These are phyloP conservation scores for Colletotrichum camelliae DNA, from an alignment of 2,329 filamentous ascomycete species.

Conservation along the genomic window DNA sequence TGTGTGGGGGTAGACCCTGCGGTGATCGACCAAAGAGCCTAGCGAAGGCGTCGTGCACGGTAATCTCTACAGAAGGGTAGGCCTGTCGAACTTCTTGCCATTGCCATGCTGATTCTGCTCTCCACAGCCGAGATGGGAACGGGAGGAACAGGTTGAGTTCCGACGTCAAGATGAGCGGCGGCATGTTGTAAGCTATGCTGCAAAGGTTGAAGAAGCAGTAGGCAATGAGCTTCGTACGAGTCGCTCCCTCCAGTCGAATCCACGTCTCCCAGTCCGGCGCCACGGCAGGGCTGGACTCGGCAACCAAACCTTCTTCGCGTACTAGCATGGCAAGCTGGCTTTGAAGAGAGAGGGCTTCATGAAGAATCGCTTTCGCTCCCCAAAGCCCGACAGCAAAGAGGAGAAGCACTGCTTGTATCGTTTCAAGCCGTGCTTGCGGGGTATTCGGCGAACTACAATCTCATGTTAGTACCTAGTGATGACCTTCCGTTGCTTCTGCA, in stretches of 20 bases:
- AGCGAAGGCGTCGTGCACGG: slow-evolving; percentile 62
- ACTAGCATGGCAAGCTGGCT: slow-evolving; percentile 63
- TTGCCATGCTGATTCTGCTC: slow-evolving; percentile 61
- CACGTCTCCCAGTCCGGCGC: slow-evolving; percentile 63
- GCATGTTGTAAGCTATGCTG: slow-evolving; percentile 66
- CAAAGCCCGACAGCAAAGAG: slow-evolving; percentile 66
- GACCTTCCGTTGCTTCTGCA: neutral
- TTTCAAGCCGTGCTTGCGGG: slow-evolving; percentile 65
- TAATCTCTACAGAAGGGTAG: slow-evolving; percentile 55
- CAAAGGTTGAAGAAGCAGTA: slow-evolving; percentile 69
- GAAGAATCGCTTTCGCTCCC: slow-evolving; percentile 65
- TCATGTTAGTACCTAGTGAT: neutral
- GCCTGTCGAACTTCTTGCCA: slow-evolving; percentile 64
- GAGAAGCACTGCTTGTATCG: slow-evolving; percentile 67
- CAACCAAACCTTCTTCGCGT: slow-evolving; percentile 61
- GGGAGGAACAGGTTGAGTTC: slow-evolving; percentile 63
- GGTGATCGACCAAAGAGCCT: slow-evolving; percentile 58
- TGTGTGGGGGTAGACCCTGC: slow-evolving; percentile 52
- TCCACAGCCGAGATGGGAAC: slow-evolving; percentile 61
- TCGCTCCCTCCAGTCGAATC: slow-evolving; percentile 61
- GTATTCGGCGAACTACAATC: slow-evolving; percentile 59
- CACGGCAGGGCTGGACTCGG: slow-evolving; percentile 50
- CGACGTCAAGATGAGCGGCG: slow-evolving; percentile 61
- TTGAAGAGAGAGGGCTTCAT: slow-evolving; percentile 64
- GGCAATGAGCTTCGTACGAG: slow-evolving; percentile 64